Percentiles rank a stretch among this genome's conserved stretches.
These are phyloP conservation scores for Prunus armeniaca DNA, from an alignment of 306 rosid species.

Conservation along the genomic window DNA sequence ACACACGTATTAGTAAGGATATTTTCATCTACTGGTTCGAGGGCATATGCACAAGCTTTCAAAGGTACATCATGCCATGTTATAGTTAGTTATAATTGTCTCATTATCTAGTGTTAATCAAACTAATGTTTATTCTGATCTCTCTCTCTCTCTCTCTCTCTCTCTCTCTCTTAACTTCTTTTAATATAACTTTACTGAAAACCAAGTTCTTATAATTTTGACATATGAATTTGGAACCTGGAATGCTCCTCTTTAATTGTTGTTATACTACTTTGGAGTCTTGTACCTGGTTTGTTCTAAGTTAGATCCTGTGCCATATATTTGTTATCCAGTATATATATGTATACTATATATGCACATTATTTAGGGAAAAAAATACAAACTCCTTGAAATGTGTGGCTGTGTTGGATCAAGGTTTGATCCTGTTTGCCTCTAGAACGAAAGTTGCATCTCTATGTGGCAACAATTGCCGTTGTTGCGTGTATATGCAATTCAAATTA, in stretches of 20 bases:
- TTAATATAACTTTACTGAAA: neutral
- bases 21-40: conserved; percentile 77
- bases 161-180: neutral
- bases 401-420: neutral
- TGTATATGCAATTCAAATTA: neutral
- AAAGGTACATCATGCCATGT: conserved; percentile 49
- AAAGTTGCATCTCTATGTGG: neutral
- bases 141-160: neutral
- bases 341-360: neutral
- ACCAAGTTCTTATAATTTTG: neutral
- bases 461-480: neutral
- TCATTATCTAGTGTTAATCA: neutral
- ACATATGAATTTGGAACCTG: neutral
- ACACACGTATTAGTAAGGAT: conserved; percentile 52
- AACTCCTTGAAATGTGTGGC: neutral
- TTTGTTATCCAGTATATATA: neutral
- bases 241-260: neutral
- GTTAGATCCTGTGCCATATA: neutral
- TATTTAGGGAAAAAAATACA: neutral
- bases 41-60: conserved; percentile 68
- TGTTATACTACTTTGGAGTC: neutral
- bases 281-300: neutral
- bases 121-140: neutral
- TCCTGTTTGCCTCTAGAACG: neutral
- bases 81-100: conserved; percentile 6